Conservation (phyloP, 257 asterid genomes). For the Solanum pimpinellifolium region DNA sequence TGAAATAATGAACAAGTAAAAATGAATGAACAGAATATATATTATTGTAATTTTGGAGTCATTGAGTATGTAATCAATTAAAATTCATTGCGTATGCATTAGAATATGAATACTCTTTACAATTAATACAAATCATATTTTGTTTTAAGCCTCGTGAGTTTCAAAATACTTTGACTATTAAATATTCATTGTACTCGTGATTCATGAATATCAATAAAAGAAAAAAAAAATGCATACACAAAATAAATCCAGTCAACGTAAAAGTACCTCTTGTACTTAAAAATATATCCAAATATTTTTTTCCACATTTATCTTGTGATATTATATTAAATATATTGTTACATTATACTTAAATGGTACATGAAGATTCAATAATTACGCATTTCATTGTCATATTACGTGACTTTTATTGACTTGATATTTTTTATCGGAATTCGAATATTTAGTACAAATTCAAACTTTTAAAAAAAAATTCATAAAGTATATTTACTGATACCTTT, state of each 20-base stretch:
- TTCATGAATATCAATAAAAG: background rate
- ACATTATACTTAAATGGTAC: background rate
- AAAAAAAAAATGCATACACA: background rate
- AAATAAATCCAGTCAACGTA: background rate
- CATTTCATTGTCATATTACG: background rate
- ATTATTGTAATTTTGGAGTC: background rate
- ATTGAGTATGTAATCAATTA: background rate
- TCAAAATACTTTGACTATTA: background rate
- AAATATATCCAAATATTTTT: too few relatives aligned
- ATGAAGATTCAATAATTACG: background rate
- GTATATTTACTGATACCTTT: too few relatives aligned
- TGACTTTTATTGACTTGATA: background rate
- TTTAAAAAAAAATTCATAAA: too few relatives aligned
- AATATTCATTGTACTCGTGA: background rate
- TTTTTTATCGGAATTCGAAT: background rate
- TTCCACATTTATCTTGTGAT: background rate
- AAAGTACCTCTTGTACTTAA: background rate
- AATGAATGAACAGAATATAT: fast-evolving
- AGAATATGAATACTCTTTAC: background rate
- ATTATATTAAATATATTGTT: background rate
- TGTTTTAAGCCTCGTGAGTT: background rate
- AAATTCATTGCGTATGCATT: background rate
- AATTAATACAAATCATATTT: background rate
- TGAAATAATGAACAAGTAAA: background rate
- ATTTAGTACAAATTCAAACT: too few relatives aligned